phyloP scores from a whole-genome alignment of 2,329 filamentous ascomycete genomes.

The Alternaria gansuensis region DNA sequence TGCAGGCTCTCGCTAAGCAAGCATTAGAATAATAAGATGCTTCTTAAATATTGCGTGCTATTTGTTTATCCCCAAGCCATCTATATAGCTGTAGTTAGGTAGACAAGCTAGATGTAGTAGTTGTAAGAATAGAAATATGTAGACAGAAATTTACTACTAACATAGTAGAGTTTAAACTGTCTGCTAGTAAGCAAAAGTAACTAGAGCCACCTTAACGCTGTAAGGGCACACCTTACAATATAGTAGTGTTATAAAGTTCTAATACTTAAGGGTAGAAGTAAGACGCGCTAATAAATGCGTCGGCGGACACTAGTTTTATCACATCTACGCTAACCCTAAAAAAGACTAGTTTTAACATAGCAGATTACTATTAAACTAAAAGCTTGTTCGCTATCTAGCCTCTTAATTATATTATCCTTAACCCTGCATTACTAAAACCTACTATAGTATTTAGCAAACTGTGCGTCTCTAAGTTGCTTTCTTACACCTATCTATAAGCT shows the following conservation, averaged over 20 bases:
- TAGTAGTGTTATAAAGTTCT: background rate
- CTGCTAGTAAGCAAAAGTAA: background rate
- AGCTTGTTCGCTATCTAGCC: conserved; percentile 21
- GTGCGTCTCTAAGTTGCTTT: background rate
- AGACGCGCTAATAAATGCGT: background rate
- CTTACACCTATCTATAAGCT: background rate
- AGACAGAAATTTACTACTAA: conserved; percentile 5
- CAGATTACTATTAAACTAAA: background rate
- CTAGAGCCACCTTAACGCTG: background rate
- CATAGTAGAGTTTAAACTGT: background rate
- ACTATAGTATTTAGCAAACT: background rate
- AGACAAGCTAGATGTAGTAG: background rate
- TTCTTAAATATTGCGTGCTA: conserved; percentile 15
- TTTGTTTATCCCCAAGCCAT: background rate
- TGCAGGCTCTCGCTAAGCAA: background rate
- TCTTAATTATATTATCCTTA: conserved; percentile 25
- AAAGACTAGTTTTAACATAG: background rate
- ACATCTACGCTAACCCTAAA: background rate
- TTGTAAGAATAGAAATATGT: background rate
- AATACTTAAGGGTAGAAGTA: background rate
- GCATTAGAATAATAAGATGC: background rate
- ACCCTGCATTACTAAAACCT: background rate
- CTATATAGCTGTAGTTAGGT: background rate
- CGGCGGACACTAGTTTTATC: background rate
- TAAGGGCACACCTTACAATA: background rate